Evolutionary conservation across 768 basidiomycete species (phyloP).

Genomic region (Trametopsis cervina): DNA sequence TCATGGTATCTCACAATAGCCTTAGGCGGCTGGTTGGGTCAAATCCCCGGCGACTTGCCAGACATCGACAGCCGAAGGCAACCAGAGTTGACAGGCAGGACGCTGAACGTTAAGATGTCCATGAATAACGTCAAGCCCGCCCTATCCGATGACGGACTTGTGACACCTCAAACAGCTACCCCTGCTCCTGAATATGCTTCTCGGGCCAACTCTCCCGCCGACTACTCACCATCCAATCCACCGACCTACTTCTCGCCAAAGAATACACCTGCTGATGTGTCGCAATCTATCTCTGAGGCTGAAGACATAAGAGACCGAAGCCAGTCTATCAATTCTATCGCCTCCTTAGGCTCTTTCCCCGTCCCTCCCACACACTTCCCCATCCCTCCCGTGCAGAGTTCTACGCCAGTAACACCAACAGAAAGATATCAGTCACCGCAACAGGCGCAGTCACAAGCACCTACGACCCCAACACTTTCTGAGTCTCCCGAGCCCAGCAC

Average conservation of each 20-base stretch:
- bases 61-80: slow-evolving; percentile 16
- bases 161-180: background rate
- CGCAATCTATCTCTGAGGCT: background rate
- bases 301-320: slow-evolving; percentile 14
- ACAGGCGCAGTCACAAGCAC: background rate
- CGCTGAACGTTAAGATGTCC: background rate
- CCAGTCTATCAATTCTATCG: slow-evolving; percentile 42
- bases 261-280: background rate
- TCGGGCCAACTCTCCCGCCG: background rate
- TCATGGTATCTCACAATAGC: background rate
- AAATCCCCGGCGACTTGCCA: slow-evolving; percentile 38
- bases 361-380: slow-evolving; percentile 68
- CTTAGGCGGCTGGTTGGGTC: slow-evolving; percentile 56
- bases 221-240: slow-evolving; percentile 1
- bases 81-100: background rate
- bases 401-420: background rate
- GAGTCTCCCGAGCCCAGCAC: background rate
- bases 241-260: slow-evolving; percentile 1
- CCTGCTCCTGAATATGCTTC: slow-evolving; percentile 4
- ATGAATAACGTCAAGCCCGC: background rate
- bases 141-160: background rate
- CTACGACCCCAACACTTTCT: background rate
- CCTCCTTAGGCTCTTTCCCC: slow-evolving; percentile 69
- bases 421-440: background rate
- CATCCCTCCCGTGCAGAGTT: slow-evolving; percentile 35